Evolutionary conservation across 2,329 filamentous ascomycete genomes (phyloP).

Genomic region (Penicillium sp.): DNA sequence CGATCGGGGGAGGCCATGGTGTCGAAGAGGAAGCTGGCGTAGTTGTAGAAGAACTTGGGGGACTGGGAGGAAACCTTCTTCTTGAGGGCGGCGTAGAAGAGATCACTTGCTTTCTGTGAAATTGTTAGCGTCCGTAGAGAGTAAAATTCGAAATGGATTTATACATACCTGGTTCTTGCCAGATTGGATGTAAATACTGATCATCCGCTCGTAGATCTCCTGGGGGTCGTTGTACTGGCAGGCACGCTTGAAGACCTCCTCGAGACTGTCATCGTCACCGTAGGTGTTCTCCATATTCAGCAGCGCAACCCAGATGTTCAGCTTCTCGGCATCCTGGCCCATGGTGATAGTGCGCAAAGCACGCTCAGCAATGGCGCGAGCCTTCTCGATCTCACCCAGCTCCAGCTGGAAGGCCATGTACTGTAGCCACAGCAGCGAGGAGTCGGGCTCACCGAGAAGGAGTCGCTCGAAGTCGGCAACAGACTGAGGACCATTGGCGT

Average conservation of each 20-base stretch:
- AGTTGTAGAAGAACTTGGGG: slow-evolving; percentile 86
- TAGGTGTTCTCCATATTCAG: slow-evolving; percentile 93
- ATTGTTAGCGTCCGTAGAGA: slow-evolving; percentile 24
- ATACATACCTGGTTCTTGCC: slow-evolving; percentile 75
- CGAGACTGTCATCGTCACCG: slow-evolving; percentile 76
- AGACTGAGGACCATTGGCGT: slow-evolving; percentile 83
- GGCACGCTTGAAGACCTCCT: slow-evolving; percentile 85
- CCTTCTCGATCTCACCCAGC: slow-evolving; percentile 82
- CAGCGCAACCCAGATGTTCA: slow-evolving; percentile 92
- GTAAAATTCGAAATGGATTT: neutral
- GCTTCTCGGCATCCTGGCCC: slow-evolving; percentile 84
- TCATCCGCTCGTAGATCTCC: slow-evolving; percentile 83
- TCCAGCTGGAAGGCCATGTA: slow-evolving; percentile 99
- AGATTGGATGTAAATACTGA: slow-evolving; percentile 92
- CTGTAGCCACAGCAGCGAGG: slow-evolving; percentile 88
- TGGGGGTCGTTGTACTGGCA: slow-evolving; percentile 92
- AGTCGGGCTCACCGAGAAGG: slow-evolving; percentile 86
- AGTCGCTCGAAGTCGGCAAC: slow-evolving; percentile 91
- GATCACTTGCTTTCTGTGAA: slow-evolving; percentile 74
- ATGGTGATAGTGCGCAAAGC: slow-evolving; percentile 90
- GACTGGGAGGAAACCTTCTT: slow-evolving; percentile 79
- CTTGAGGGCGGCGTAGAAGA: slow-evolving; percentile 84
- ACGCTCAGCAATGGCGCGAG: slow-evolving; percentile 84
- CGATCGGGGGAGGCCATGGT: slow-evolving; percentile 68
- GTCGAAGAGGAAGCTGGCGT: slow-evolving; percentile 87